Conservation (phyloP, 805 yeast genomes). For the Saccharomycopsis fermentans region DNA sequence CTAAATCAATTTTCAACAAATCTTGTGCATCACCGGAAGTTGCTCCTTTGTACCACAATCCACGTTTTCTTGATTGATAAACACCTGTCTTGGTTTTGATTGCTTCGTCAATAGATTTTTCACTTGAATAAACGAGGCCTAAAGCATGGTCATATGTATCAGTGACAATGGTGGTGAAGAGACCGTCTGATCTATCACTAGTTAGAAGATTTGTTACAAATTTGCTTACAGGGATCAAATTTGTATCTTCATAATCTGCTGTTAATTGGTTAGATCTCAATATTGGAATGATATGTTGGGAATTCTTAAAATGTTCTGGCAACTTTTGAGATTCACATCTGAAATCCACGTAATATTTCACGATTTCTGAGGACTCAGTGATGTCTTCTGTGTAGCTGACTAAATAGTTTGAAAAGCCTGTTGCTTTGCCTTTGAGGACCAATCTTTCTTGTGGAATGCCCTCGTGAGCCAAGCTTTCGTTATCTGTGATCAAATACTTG, state of each 20-base stretch:
- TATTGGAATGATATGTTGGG: slow-evolving; percentile 12
- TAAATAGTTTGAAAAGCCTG: background rate
- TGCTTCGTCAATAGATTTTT: slow-evolving; percentile 72
- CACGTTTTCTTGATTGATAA: slow-evolving; percentile 82
- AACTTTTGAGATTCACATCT: background rate
- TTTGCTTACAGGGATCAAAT: slow-evolving; percentile 31
- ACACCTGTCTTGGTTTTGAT: slow-evolving; percentile 78
- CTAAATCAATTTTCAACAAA: slow-evolving; percentile 55
- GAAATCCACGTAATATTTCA: slow-evolving; percentile 4
- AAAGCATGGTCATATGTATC: slow-evolving; percentile 60
- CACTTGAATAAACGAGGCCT: slow-evolving; percentile 87
- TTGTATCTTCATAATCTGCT: slow-evolving; percentile 5
- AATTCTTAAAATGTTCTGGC: background rate
- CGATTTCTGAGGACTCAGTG: background rate
- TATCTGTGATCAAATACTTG: slow-evolving; percentile 11
- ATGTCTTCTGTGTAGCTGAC: background rate
- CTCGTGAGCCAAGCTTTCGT: background rate
- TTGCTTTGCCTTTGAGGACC: background rate
- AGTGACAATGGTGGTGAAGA: slow-evolving; percentile 75
- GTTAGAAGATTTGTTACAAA: slow-evolving; percentile 26
- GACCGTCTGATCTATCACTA: slow-evolving; percentile 81
- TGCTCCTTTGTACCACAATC: slow-evolving; percentile 92
- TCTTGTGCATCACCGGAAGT: slow-evolving; percentile 94
- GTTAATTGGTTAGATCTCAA: slow-evolving; percentile 13
- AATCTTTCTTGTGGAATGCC: background rate